A percentile compares a stretch with the other conserved stretches of the same genome.
Evolutionary conservation across 192 early-diverging fungal genomes (phyloP).

Genomic region (Linnemannia elongata): DNA sequence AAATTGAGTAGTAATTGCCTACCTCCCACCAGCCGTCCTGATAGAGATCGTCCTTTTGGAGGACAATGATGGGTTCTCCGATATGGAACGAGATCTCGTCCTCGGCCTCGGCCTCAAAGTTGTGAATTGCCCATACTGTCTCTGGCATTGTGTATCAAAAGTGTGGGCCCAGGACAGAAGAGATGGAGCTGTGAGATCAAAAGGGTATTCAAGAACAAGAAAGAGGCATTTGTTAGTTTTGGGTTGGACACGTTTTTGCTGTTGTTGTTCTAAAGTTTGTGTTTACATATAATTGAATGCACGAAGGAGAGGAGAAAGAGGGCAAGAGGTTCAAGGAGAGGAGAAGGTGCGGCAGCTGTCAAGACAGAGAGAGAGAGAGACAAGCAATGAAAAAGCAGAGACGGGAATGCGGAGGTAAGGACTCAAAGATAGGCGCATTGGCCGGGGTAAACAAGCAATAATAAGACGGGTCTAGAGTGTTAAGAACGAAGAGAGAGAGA

Average conservation of each 20-base stretch:
- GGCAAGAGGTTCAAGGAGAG: constrained; percentile 3
- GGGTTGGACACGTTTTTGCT: background rate
- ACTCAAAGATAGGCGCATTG: background rate
- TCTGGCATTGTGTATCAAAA: constrained; percentile 33
- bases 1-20: constrained; percentile 15
- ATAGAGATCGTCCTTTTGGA: constrained; percentile 76
- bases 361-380: background rate
- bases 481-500: background rate
- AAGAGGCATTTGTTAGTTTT: background rate
- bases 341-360: background rate
- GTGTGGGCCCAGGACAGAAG: background rate
- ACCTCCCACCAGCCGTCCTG: constrained; percentile 84
- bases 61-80: constrained; percentile 73
- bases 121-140: constrained; percentile 64
- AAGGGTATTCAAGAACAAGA: background rate
- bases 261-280: background rate
- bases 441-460: background rate
- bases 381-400: background rate
- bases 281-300: background rate
- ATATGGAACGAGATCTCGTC: constrained; percentile 75
- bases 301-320: background rate
- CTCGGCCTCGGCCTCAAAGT: constrained; percentile 67
- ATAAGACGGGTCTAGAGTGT: background rate
- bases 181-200: background rate
- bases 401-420: background rate